Evolutionary conservation across 164 flowering plant genomes (phyloP).

Genomic region (Nymphaea colorata): DNA sequence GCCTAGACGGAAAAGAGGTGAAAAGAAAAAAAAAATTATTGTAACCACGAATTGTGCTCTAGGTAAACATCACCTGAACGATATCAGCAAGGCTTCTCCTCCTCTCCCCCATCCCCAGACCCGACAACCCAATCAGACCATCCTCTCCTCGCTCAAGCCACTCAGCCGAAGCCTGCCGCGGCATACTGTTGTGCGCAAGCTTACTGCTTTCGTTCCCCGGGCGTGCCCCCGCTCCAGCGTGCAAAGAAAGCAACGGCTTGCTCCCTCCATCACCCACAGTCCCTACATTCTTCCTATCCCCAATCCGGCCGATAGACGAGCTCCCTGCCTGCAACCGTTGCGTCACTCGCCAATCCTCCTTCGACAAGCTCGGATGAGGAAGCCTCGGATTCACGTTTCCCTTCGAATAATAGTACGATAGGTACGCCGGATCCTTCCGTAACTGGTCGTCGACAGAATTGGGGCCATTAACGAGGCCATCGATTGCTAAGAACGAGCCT

Average conservation of each 20-base stretch:
- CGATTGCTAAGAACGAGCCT: constrained; percentile 60
- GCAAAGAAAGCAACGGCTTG: constrained; percentile 53
- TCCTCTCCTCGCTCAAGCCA: constrained; percentile 34
- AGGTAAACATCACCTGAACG: constrained; percentile 45
- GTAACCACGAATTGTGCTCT: not conserved
- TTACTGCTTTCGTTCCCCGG: constrained; percentile 41
- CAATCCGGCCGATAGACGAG: constrained; percentile 28
- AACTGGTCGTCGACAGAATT: constrained; percentile 59
- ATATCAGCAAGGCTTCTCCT: constrained; percentile 81
- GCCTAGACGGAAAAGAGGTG: not conserved
- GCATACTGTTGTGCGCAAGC: constrained; percentile 21
- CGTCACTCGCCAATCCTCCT: constrained; percentile 79
- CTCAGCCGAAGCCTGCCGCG: constrained; percentile 40
- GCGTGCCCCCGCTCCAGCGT: constrained; percentile 36
- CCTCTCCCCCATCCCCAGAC: constrained; percentile 45
- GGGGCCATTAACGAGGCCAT: constrained; percentile 21
- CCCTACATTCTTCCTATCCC: constrained; percentile 36
- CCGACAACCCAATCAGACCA: constrained; percentile 28
- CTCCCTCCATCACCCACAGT: constrained; percentile 18
- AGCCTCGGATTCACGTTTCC: constrained; percentile 67
- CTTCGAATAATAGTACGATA: constrained; percentile 59
- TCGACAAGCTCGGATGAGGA: constrained; percentile 68
- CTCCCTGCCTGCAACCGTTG: constrained; percentile 61
- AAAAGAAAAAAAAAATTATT: not conserved
- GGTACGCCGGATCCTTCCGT: constrained; percentile 66